phyloP scores from a whole-genome alignment of 2,329 filamentous ascomycete genomes.

The Fusarium globosum region DNA sequence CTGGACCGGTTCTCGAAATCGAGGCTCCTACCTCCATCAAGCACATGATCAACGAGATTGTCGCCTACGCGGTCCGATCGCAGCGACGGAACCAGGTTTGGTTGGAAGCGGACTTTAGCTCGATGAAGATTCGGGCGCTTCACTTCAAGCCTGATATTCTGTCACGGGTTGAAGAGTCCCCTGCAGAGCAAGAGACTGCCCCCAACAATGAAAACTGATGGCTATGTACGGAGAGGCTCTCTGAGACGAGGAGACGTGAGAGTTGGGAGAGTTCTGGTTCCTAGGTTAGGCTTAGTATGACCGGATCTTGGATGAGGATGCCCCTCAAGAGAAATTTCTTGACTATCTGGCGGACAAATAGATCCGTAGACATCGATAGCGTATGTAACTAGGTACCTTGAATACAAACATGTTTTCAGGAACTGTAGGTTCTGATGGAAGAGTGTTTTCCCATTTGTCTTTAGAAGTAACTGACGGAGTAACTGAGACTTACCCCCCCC shows the following conservation, averaged over 20 bases:
- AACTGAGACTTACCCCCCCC: too few relatives aligned
- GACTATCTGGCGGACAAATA: neutral
- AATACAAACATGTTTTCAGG: neutral
- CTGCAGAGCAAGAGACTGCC: neutral
- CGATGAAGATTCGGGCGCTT: neutral
- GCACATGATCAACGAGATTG: neutral
- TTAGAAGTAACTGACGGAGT: neutral
- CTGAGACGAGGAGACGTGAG: accelerated
- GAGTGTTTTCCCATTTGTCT: neutral
- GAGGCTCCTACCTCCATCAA: neutral
- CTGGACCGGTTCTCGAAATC: neutral
- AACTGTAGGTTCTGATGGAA: too few relatives aligned
- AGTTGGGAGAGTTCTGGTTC: neutral
- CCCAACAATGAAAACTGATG: neutral
- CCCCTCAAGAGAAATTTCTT: neutral
- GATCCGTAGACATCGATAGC: neutral
- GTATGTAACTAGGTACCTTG: neutral
- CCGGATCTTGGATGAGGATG: neutral
- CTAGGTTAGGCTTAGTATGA: neutral
- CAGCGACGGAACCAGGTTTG: neutral
- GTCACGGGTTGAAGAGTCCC: accelerated
- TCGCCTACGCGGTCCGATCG: neutral
- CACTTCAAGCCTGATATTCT: neutral
- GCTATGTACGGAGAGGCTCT: too few relatives aligned
- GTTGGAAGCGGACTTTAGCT: neutral